These are phyloP conservation scores for Aureobasidium pullulans DNA, from an alignment of 2,329 filamentous ascomycete genomes.

Conservation along the genomic window DNA sequence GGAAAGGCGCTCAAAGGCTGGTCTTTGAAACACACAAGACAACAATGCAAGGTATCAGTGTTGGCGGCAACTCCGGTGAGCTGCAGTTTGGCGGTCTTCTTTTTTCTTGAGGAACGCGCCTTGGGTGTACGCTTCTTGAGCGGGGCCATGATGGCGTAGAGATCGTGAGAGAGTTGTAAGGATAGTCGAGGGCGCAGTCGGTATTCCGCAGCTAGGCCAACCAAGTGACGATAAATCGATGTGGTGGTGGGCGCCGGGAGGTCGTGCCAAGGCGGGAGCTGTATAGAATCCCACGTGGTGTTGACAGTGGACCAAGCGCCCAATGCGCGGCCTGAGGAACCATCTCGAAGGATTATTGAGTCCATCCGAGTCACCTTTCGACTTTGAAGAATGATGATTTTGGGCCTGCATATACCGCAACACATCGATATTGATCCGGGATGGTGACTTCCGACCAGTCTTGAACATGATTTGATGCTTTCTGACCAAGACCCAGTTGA, in stretches of 20 bases:
- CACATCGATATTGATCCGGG: background rate
- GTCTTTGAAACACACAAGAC: background rate
- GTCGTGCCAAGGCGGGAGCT: background rate
- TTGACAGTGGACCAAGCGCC: no score
- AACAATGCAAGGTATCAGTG: background rate
- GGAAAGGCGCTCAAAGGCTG: background rate
- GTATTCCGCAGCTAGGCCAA: no score
- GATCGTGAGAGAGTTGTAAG: no score
- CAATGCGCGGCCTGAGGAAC: background rate
- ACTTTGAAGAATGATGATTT: constrained; percentile 3
- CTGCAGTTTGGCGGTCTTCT: background rate
- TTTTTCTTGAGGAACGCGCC: no score
- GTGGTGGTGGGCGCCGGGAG: no score
- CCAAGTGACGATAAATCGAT: no score
- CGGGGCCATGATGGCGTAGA: no score
- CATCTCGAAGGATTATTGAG: background rate
- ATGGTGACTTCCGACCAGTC: constrained; percentile 22
- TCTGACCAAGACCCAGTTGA: constrained; percentile 44
- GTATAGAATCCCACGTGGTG: no score
- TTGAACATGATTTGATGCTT: constrained; percentile 16
- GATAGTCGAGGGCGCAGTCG: no score
- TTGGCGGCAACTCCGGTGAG: background rate
- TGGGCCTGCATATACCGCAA: constrained; percentile 4
- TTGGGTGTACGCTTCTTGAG: no score
- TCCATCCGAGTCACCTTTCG: background rate